These are phyloP conservation scores for Phytophthora foliorum DNA, from an alignment of 352 stramenopile genomes.

Conservation along the genomic window DNA sequence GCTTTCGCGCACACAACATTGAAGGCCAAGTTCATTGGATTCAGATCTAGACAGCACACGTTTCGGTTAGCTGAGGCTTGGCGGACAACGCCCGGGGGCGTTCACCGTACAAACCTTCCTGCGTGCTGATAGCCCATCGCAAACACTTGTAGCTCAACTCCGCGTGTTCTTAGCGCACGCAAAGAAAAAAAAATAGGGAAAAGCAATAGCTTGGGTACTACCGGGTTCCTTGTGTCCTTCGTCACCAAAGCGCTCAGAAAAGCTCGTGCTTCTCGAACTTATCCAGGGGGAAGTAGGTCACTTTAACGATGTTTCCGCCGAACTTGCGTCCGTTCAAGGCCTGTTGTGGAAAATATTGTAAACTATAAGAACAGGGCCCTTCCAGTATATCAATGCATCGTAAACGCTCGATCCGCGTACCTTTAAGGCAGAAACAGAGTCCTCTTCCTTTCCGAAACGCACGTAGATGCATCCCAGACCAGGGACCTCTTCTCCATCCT, in stretches of 20 bases:
- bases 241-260: conserved; percentile 40
- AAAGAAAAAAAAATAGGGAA: conserved; percentile 36
- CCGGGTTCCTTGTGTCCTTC: conserved; percentile 18
- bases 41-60: conserved; percentile 54
- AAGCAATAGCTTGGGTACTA: conserved; percentile 29
- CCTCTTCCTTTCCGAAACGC: conserved; percentile 65
- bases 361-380: conserved; percentile 13
- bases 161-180: conserved; percentile 30
- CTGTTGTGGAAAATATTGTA: conserved; percentile 37
- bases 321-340: conserved; percentile 89
- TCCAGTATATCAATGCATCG: neutral
- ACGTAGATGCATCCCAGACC: conserved; percentile 88
- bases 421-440: conserved; percentile 79
- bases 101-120: conserved; percentile 48
- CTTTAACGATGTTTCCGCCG: conserved; percentile 86
- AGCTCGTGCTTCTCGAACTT: conserved; percentile 82
- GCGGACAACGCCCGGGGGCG: conserved; percentile 27
- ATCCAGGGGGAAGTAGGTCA: conserved; percentile 77
- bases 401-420: conserved; percentile 34
- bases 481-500: conserved; percentile 68
- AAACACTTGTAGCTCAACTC: conserved; percentile 19
- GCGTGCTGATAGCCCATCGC: conserved; percentile 20
- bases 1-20: conserved; percentile 38
- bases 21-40: conserved; percentile 56
- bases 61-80: conserved; percentile 37